A percentile compares a stretch with the other conserved stretches of the same genome.
phyloP scores from a whole-genome alignment of 345 rosid genomes.

The Cardamine chenopodiifolia region DNA sequence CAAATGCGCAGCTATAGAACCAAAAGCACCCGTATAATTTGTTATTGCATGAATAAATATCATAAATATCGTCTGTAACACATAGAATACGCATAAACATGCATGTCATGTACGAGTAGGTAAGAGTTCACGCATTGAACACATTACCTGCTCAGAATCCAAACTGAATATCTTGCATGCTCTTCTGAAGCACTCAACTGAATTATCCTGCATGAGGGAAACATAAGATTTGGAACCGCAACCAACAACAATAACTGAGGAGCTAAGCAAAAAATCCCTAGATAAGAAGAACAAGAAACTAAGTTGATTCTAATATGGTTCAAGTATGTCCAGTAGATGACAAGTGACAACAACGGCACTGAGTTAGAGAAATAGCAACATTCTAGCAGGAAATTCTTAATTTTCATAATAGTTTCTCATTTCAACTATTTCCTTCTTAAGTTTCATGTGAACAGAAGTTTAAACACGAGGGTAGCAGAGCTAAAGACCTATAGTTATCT shows the following conservation, averaged over 20 bases:
- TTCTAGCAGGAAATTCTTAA: background rate
- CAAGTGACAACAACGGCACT: background rate
- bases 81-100: constrained; percentile 8
- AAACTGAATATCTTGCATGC: constrained; percentile 90
- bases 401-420: background rate
- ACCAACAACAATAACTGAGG: constrained; percentile 6
- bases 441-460: background rate
- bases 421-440: constrained; percentile 16
- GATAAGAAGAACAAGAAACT: constrained; percentile 21
- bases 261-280: constrained; percentile 8
- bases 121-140: constrained; percentile 21
- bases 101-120: constrained; percentile 19
- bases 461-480: background rate
- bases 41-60: constrained; percentile 37
- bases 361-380: constrained; percentile 2
- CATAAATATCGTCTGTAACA: constrained; percentile 11
- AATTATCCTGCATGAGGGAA: constrained; percentile 65
- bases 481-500: constrained; percentile 7
- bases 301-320: constrained; percentile 20
- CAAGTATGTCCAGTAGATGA: constrained; percentile 17
- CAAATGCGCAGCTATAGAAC: constrained; percentile 75
- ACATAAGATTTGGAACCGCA: constrained; percentile 27
- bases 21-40: background rate
- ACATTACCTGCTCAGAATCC: constrained; percentile 78
- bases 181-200: constrained; percentile 85